Percentiles rank a stretch among this genome's conserved stretches.
Evolutionary conservation across 768 basidiomycete genomes (phyloP).

Genomic region (Lanmaoa pseudosensibilis): DNA sequence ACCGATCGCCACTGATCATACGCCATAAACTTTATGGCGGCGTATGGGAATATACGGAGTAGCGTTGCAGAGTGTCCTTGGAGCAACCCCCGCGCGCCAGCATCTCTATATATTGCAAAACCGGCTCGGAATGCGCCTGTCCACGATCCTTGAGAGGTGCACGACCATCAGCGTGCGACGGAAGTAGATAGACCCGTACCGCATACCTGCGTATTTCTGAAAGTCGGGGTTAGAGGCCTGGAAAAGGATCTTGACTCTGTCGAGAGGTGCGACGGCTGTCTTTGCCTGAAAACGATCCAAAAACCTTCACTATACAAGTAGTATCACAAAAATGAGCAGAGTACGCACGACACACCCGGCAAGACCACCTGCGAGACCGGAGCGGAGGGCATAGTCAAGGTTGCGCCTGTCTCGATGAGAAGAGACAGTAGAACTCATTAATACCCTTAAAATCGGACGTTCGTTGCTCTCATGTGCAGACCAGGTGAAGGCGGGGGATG

Average conservation of each 20-base stretch:
- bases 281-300: constrained; percentile 62
- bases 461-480: constrained; percentile 11
- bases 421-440: constrained; percentile 37
- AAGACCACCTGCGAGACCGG: constrained; percentile 88
- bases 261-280: constrained; percentile 91
- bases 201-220: constrained; percentile 84
- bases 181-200: constrained; percentile 23
- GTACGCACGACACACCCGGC: constrained; percentile 87
- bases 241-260: constrained; percentile 98
- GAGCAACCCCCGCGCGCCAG: constrained; percentile 77
- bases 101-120: constrained; percentile 62
- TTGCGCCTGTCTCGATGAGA: constrained; percentile 52
- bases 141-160: constrained; percentile 66
- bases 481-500: not conserved
- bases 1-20: constrained; percentile 89
- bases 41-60: constrained; percentile 93
- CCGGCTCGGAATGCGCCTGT: constrained; percentile 80
- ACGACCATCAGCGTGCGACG: constrained; percentile 18
- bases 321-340: not conserved
- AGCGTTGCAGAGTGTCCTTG: constrained; percentile 97
- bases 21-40: constrained; percentile 94
- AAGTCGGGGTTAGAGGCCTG: constrained; percentile 97
- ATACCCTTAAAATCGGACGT: constrained; percentile 11
- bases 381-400: constrained; percentile 66
- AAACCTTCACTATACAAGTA: constrained; percentile 6